A percentile compares a stretch with the other conserved stretches of the same genome.
These are phyloP conservation scores for Papiliotrema fonsecae DNA, from an alignment of 1,284 basidiomycete species.

Conservation along the genomic window DNA sequence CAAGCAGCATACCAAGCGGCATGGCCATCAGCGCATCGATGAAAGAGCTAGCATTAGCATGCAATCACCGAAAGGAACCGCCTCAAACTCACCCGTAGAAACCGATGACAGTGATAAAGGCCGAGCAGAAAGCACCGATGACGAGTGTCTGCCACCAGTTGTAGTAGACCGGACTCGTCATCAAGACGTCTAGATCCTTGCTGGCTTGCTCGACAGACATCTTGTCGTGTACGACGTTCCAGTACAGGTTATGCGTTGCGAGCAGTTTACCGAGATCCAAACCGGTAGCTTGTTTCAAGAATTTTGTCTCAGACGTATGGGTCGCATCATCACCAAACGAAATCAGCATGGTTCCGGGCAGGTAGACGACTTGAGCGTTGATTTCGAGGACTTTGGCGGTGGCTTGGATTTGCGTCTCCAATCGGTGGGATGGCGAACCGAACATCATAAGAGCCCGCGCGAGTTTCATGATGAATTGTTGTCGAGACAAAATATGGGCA, in stretches of 20 bases:
- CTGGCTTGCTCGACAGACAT: constrained; percentile 76
- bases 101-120: constrained; percentile 60
- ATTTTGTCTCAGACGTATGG: constrained; percentile 79
- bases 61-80: background rate
- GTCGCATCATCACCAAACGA: constrained; percentile 78
- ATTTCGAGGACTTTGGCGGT: constrained; percentile 82
- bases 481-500: constrained; percentile 76
- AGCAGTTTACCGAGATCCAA: constrained; percentile 74
- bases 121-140: constrained; percentile 75
- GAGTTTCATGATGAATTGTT: constrained; percentile 86
- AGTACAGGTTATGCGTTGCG: constrained; percentile 72
- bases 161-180: constrained; percentile 61
- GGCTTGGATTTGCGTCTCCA: constrained; percentile 79
- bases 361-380: constrained; percentile 75
- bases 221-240: constrained; percentile 83
- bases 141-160: constrained; percentile 62
- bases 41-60: constrained; percentile 50
- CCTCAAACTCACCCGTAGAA: constrained; percentile 35
- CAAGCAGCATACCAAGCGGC: constrained; percentile 74
- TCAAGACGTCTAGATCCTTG: constrained; percentile 66
- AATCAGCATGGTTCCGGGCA: constrained; percentile 76
- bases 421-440: constrained; percentile 80
- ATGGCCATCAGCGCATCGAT: constrained; percentile 71
- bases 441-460: constrained; percentile 93
- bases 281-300: constrained; percentile 69